phyloP scores from a whole-genome alignment of 2,329 filamentous ascomycete species.

The Trichoderma pleuroti region DNA sequence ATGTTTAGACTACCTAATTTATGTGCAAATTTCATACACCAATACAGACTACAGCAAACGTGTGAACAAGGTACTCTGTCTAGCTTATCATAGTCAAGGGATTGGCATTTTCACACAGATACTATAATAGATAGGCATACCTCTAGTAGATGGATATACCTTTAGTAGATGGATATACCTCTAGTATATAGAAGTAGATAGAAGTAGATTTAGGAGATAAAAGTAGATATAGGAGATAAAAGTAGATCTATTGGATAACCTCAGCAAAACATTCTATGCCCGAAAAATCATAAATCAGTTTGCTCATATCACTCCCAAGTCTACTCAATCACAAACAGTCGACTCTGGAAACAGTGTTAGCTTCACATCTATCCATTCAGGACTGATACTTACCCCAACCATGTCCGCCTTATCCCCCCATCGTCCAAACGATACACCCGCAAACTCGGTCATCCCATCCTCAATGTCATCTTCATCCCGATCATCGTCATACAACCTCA shows the following conservation, averaged over 20 bases:
- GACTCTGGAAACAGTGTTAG: background rate
- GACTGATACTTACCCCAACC: background rate
- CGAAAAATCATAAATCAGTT: background rate
- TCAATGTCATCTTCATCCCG: background rate
- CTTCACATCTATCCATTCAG: background rate
- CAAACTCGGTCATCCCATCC: background rate
- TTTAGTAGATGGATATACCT: background rate
- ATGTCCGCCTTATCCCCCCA: background rate
- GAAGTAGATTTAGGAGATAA: background rate
- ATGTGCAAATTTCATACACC: too few relatives aligned
- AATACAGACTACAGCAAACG: too few relatives aligned
- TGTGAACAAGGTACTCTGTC: background rate
- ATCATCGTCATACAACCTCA: background rate
- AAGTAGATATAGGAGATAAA: background rate
- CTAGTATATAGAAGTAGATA: background rate
- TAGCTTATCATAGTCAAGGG: background rate
- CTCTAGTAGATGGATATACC: background rate
- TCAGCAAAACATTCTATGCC: background rate
- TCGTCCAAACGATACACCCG: slow-evolving; percentile 6
- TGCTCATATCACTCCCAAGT: background rate
- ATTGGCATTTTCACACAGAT: background rate
- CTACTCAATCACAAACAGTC: background rate
- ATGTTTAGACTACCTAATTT: too few relatives aligned
- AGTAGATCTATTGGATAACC: background rate
- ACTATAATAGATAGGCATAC: background rate